These are phyloP conservation scores for Globisporangium okanoganense DNA, from an alignment of 352 stramenopile genomes.

Conservation along the genomic window DNA sequence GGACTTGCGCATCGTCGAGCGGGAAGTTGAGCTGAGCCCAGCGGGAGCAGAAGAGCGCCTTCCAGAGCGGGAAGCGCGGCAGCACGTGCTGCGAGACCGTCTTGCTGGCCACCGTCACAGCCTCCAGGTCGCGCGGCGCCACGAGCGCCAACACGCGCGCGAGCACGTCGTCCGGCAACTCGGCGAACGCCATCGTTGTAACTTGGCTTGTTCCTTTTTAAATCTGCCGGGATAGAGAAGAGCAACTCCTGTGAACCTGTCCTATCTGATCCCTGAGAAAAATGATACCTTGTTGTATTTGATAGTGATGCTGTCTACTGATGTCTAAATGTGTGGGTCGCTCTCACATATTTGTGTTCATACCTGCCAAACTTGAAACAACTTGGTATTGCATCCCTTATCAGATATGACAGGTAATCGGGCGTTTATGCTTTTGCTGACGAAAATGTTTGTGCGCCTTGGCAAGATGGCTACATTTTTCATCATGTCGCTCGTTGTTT, in stretches of 20 bases:
- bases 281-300: too few species aligned
- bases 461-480: background rate
- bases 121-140: slow-evolving; percentile 50
- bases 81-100: slow-evolving; percentile 41
- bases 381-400: too few species aligned
- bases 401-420: background rate
- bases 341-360: too few species aligned
- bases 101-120: slow-evolving; percentile 43
- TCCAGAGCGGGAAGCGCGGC: slow-evolving; percentile 60
- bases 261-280: too few species aligned
- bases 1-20: slow-evolving; percentile 19
- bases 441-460: background rate
- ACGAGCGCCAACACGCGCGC: slow-evolving; percentile 38
- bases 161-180: slow-evolving; percentile 54
- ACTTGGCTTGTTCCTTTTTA: too few species aligned
- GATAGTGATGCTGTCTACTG: too few species aligned
- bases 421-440: background rate
- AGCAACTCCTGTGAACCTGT: too few species aligned
- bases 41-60: slow-evolving; percentile 45
- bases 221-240: too few species aligned
- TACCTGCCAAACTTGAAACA: too few species aligned
- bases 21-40: slow-evolving; percentile 65
- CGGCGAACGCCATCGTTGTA: background rate
- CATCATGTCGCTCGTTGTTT: background rate
- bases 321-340: too few species aligned